Evolutionary conservation across 768 basidiomycete genomes (phyloP).

Genomic region (Kwoniella mangroviensis): DNA sequence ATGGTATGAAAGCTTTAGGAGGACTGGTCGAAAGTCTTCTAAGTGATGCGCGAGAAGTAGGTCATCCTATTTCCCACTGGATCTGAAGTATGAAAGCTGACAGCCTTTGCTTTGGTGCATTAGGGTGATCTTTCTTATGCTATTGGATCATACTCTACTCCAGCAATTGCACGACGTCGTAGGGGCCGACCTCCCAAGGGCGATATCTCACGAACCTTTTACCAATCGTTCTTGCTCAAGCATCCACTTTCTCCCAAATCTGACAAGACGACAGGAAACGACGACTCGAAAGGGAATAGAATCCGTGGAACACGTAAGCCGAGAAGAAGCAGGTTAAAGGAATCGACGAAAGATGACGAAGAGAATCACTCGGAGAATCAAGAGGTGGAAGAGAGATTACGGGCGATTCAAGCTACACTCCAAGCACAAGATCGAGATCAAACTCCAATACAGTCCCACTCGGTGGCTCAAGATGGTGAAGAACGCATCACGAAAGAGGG

Average conservation of each 20-base stretch:
- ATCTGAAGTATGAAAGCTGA: too few species aligned
- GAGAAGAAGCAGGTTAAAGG: conserved; percentile 1
- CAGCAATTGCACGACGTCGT: conserved; percentile 44
- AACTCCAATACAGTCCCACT: background rate
- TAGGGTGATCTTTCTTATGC: conserved; percentile 19
- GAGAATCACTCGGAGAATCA: background rate
- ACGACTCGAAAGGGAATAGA: background rate
- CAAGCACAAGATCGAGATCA: background rate
- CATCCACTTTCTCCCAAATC: conserved; percentile 8
- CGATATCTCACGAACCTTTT: conserved; percentile 24
- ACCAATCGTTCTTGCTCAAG: conserved; percentile 28
- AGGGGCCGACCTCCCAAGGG: conserved; percentile 48
- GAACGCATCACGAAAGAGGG: background rate
- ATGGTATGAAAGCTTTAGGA: conserved; percentile 28
- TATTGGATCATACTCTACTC: conserved; percentile 36
- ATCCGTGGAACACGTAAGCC: background rate
- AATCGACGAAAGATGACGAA: background rate
- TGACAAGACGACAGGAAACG: background rate
- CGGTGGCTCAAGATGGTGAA: background rate
- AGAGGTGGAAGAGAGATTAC: background rate
- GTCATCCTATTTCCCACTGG: background rate
- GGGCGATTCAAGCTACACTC: background rate
- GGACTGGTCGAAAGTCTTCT: conserved; percentile 37
- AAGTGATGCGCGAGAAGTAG: conserved; percentile 27
- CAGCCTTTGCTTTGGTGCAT: background rate